Evolutionary conservation across 306 rosid species (phyloP), one percentile per base, ranked within the genome.

Genomic region (Alnus glutinosa): DNA sequence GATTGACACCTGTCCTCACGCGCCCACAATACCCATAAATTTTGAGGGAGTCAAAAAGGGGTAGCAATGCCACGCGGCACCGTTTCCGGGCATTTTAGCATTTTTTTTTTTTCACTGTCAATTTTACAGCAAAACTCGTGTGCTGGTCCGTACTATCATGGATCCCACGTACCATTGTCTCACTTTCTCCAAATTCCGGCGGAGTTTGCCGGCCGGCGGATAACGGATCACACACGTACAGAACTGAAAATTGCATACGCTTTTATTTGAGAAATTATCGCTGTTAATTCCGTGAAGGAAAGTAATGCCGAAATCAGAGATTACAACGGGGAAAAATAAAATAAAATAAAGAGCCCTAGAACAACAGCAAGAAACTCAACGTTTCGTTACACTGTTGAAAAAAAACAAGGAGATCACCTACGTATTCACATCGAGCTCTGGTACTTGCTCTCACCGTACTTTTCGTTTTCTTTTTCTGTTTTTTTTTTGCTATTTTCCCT

Each of bases 351-450:
- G 49, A 77, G 19, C 55, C 18, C 59, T 2, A 48, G 69, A 85
- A 88, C 89, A 81, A 83, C 91, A 83, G 81, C 76, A 47, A 28
- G 75, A 70, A 85, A 85, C 81, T 13, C 49, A 19, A 44, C 47
- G 87, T 37, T 73, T 46, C 46, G 87, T 36, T 74, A 63, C 76
- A 69, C 89, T 57, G 86, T 83, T 76, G 91, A 89, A 85, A 88
- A 87, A 84, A 77, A 50, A 77, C 66, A 61, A 76, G 72, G 79
- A 78, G 79, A 75, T 66, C 83, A 19, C 42, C 83, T 73, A 59
- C 23, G 39, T 87, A 87, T 87, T 82, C 85, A 85, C 89, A 85
- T 51, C 75, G 18, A 54, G 54, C 50, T 37, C 28, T 61, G 1
- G 18, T 39, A 8, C 30, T 51, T 28, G 46, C 4, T 44, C 34